Conservation (phyloP, 2,329 filamentous ascomycete genomes). For the Beauveria medogensis region DNA sequence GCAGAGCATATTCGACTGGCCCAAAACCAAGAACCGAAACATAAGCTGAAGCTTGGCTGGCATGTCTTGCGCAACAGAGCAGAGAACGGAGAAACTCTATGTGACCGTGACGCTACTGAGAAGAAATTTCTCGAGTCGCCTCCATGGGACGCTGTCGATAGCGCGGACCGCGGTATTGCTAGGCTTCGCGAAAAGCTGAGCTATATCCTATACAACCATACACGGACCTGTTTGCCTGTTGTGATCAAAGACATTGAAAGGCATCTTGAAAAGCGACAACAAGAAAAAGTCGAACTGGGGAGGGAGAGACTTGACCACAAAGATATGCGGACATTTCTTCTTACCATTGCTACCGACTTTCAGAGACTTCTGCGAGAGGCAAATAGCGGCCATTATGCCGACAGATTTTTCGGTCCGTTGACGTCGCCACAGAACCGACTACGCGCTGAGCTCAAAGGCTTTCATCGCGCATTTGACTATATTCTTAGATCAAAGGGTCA, state of each 20-base stretch:
- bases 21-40: slow-evolving; percentile 19
- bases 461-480: slow-evolving; percentile 22
- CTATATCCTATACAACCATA: slow-evolving; percentile 21
- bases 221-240: slow-evolving; percentile 20
- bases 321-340: slow-evolving; percentile 26
- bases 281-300: background rate
- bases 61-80: slow-evolving; percentile 41
- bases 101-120: background rate
- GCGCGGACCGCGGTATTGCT: slow-evolving; percentile 22
- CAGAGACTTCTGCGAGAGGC: slow-evolving; percentile 25
- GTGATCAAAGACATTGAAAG: slow-evolving; percentile 13
- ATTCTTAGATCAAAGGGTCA: background rate
- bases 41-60: slow-evolving; percentile 35
- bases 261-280: background rate
- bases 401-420: slow-evolving; percentile 8
- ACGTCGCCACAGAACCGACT: slow-evolving; percentile 11
- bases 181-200: slow-evolving; percentile 20
- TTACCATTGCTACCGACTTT: slow-evolving; percentile 29
- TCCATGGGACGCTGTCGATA: slow-evolving; percentile 20
- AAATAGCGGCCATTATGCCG: slow-evolving; percentile 22
- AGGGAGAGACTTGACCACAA: background rate
- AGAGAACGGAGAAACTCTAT: slow-evolving; percentile 17
- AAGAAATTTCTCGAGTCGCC: background rate
- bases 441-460: slow-evolving; percentile 23
- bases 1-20: slow-evolving; percentile 24